Evolutionary conservation across 208 protist species (phyloP).

Genomic region (Porcisia deanei): DNA sequence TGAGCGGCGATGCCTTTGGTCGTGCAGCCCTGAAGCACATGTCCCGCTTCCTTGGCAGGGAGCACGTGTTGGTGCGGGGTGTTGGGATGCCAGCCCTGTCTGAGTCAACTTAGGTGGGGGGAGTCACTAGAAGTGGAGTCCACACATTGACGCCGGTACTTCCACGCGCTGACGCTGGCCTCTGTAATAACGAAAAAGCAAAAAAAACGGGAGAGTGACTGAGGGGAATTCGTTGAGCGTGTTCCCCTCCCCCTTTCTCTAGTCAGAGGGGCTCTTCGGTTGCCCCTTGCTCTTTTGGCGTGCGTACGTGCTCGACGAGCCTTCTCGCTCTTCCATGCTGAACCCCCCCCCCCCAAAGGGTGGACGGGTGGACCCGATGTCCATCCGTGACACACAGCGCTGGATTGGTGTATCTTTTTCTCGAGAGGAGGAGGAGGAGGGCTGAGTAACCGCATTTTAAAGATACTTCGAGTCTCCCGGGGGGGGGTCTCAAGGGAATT

Average conservation of each 20-base stretch:
- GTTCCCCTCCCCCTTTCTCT: not conserved
- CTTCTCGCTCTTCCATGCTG: too few species aligned
- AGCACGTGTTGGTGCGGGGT: conserved; percentile 51
- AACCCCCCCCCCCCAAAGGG: too few species aligned
- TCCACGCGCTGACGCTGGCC: not conserved
- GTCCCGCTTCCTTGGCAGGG: conserved; percentile 54
- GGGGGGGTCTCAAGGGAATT: not conserved
- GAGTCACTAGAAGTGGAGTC: not conserved
- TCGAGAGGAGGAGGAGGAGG: not conserved
- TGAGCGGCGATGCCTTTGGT: conserved; percentile 50
- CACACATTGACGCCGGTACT: not conserved
- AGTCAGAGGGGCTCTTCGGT: not conserved
- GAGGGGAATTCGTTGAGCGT: too few species aligned
- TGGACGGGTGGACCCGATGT: not conserved
- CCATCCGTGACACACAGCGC: not conserved
- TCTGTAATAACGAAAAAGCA: not conserved
- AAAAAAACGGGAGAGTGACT: not conserved
- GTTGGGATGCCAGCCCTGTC: conserved; percentile 25
- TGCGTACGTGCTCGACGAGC: not conserved
- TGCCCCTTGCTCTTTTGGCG: not conserved
- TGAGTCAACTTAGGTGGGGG: not conserved
- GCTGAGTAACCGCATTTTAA: not conserved
- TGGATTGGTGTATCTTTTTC: not conserved
- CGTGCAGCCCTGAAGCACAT: conserved; percentile 55
- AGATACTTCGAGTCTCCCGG: not conserved